Evolutionary conservation across 352 stramenopile species (phyloP).

Genomic region (Globisporangium heterothallicum): DNA sequence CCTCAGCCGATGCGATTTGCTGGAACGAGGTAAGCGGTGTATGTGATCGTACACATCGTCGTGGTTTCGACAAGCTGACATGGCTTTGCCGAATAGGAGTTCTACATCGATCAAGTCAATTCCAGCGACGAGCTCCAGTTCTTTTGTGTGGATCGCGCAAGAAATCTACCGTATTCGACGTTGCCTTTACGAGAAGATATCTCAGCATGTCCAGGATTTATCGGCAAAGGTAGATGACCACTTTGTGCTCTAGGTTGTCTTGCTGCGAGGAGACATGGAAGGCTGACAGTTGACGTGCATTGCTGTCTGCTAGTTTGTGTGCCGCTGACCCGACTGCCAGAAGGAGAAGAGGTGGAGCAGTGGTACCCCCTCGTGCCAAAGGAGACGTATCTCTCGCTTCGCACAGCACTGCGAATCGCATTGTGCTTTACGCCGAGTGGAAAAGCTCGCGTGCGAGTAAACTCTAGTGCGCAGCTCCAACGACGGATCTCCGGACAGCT

Average conservation of each 20-base stretch:
- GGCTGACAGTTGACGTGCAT: background rate
- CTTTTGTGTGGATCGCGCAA: conserved; percentile 60
- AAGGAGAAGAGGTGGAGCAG: conserved; percentile 79
- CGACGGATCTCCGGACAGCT: conserved; percentile 16
- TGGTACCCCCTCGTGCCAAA: conserved; percentile 73
- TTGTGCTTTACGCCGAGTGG: conserved; percentile 58
- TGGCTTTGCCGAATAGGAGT: conserved; percentile 42
- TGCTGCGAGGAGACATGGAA: background rate
- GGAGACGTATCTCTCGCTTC: conserved; percentile 38
- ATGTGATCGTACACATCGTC: background rate
- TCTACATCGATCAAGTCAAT: conserved; percentile 60
- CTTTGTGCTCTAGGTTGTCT: background rate
- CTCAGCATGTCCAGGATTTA: conserved; percentile 45
- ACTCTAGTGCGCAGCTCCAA: conserved; percentile 17
- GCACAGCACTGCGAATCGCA: conserved; percentile 63
- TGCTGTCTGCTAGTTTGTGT: conserved; percentile 31
- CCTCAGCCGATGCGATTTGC: conserved; percentile 27
- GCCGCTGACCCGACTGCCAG: conserved; percentile 52
- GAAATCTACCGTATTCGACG: conserved; percentile 35
- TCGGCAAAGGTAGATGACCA: conserved; percentile 60
- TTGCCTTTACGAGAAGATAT: conserved; percentile 43
- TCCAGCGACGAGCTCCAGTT: conserved; percentile 61
- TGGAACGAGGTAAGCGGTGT: conserved; percentile 44
- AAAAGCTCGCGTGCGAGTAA: conserved; percentile 12
- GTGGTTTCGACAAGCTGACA: background rate